Percentiles rank a stretch among this genome's conserved stretches.
Evolutionary conservation across 163 green algal genomes (phyloP).

Genomic region (Smithsoniella earleae): DNA sequence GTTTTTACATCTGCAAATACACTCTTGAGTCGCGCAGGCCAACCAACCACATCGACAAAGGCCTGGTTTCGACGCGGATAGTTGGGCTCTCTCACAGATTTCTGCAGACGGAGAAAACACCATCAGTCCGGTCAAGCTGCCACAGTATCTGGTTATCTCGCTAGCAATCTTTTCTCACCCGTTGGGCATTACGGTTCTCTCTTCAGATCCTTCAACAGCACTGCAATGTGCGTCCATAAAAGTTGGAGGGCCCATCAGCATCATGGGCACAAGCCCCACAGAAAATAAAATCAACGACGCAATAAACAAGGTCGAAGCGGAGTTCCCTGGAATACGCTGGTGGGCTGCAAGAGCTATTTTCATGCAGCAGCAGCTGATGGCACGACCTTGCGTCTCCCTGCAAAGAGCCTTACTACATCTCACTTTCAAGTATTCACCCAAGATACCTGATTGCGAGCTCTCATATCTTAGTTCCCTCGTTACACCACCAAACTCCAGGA

Average conservation of each 20-base stretch:
- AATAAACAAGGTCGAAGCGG: background rate
- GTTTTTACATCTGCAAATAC: too few relatives aligned
- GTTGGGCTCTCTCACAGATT: background rate
- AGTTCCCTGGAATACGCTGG: background rate
- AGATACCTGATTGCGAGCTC: too few relatives aligned
- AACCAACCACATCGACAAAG: too few relatives aligned
- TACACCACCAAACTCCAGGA: background rate
- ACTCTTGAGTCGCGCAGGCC: too few relatives aligned
- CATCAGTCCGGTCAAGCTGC: background rate
- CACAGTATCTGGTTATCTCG: background rate
- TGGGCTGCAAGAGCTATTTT: slow-evolving; percentile 17
- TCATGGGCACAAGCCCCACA: background rate
- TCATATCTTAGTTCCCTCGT: too few relatives aligned
- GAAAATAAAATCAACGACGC: background rate
- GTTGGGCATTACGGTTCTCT: background rate
- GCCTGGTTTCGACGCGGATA: too few relatives aligned
- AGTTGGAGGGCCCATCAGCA: background rate
- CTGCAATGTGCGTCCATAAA: background rate
- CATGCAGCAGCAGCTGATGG: background rate
- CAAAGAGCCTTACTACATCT: slow-evolving; percentile 15
- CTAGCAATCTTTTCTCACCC: slow-evolving; percentile 18
- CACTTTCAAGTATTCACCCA: too few relatives aligned
- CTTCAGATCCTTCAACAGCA: background rate
- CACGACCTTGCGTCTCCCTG: background rate
- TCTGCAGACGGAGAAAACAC: slow-evolving; percentile 5